A percentile compares a stretch with the other conserved stretches of the same genome.
These are phyloP conservation scores for Escallonia herrerae DNA, from an alignment of 129 eudicot genomes.

Conservation along the genomic window DNA sequence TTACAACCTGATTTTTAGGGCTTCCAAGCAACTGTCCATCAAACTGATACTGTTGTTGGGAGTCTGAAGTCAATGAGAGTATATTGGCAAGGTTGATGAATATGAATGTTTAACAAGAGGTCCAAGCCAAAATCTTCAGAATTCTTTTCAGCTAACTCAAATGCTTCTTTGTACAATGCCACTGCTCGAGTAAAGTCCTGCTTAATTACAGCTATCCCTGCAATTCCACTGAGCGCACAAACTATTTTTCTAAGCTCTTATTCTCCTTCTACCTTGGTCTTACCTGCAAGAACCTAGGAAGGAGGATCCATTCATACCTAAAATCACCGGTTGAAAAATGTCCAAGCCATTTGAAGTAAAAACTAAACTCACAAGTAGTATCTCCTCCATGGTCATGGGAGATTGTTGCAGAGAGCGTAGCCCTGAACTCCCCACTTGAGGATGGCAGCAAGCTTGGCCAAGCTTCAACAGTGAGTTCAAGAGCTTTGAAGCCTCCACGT, in stretches of 20 bases:
- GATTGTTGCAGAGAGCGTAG: conserved; percentile 79
- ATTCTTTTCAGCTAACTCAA: conserved; percentile 57
- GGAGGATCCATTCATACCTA: conserved; percentile 4
- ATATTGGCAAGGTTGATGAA: conserved; percentile 79
- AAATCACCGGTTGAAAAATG: neutral
- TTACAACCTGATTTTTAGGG: conserved; percentile 17
- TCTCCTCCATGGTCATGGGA: conserved; percentile 99
- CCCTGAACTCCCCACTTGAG: conserved; percentile 98
- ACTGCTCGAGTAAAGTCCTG: conserved; percentile 64
- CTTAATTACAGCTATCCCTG: conserved; percentile 76
- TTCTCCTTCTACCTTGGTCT: conserved; percentile 93
- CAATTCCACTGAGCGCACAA: conserved; percentile 83
- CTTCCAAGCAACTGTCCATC: conserved; percentile 9
- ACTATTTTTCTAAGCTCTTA: conserved; percentile 82
- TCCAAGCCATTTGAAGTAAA: no score
- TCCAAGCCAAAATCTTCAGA: conserved; percentile 89
- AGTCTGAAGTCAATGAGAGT: conserved; percentile 37
- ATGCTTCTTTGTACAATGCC: conserved; percentile 66
- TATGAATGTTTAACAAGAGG: conserved; percentile 78
- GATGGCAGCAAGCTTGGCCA: conserved; percentile 98
- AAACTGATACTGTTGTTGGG: conserved; percentile 7
- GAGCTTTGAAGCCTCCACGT: conserved; percentile 81
- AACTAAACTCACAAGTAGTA: conserved; percentile 48
- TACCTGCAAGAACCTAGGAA: conserved; percentile 79
- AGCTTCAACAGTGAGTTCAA: conserved; percentile 90